These are phyloP conservation scores for Saksenaea vasiformis DNA, from an alignment of 371 early-diverging fungal genomes.

Conservation along the genomic window DNA sequence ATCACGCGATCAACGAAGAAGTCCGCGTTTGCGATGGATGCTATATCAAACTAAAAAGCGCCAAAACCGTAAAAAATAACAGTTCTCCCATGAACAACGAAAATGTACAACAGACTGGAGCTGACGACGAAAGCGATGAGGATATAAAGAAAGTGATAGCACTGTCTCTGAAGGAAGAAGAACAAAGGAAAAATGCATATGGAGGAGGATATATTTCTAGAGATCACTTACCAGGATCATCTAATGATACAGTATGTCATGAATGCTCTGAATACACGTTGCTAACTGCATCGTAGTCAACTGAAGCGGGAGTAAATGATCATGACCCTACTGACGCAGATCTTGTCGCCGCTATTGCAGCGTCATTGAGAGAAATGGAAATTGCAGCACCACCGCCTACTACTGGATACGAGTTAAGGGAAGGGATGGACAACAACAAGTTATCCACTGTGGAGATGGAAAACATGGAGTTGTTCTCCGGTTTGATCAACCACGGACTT, in stretches of 20 bases:
- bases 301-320: slow-evolving; percentile 55
- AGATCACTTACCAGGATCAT: neutral
- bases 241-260: neutral
- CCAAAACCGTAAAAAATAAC: slow-evolving; percentile 23
- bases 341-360: slow-evolving; percentile 90
- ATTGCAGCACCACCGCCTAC: slow-evolving; percentile 16
- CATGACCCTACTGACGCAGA: slow-evolving; percentile 63
- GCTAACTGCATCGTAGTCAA: neutral
- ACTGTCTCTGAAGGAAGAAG: slow-evolving; percentile 76
- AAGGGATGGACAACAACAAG: slow-evolving; percentile 31
- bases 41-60: slow-evolving; percentile 65
- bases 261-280: neutral
- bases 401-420: neutral
- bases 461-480: slow-evolving; percentile 73
- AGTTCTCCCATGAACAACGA: slow-evolving; percentile 5
- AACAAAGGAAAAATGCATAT: slow-evolving; percentile 35
- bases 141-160: slow-evolving; percentile 89
- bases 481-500: slow-evolving; percentile 68
- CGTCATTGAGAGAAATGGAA: slow-evolving; percentile 76
- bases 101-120: neutral
- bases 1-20: slow-evolving; percentile 82
- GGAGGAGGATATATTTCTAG: slow-evolving; percentile 32
- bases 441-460: slow-evolving; percentile 70
- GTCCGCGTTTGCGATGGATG: slow-evolving; percentile 96
- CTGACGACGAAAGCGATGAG: slow-evolving; percentile 68